Conservation (phyloP, 208 protist species). For the Trypanosoma grayi region DNA sequence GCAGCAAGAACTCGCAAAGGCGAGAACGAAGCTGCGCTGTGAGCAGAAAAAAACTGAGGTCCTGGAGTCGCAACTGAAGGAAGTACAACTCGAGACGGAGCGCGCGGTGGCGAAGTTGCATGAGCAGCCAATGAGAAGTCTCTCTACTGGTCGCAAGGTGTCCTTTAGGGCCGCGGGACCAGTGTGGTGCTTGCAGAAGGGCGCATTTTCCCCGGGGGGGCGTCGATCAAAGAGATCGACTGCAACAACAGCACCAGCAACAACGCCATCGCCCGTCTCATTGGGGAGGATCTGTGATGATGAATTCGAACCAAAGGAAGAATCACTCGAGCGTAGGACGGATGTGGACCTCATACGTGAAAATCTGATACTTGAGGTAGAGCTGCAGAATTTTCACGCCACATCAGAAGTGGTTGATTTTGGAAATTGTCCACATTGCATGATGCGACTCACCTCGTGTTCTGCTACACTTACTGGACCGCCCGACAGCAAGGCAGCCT, state of each 20-base stretch:
- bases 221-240: too few species aligned
- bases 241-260: too few species aligned
- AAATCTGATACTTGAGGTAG: slow-evolving; percentile 1
- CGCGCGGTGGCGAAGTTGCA: slow-evolving; percentile 17
- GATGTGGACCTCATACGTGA: slow-evolving; percentile 3
- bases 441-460: slow-evolving; percentile 42
- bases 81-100: slow-evolving; percentile 23
- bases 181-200: not conserved
- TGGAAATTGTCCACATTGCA: slow-evolving; percentile 71
- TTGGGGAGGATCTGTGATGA: not conserved
- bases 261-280: too few species aligned
- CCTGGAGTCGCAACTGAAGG: slow-evolving; percentile 44
- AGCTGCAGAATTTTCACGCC: not conserved
- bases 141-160: not conserved
- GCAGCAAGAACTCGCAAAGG: slow-evolving; percentile 68
- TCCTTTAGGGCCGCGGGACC: not conserved
- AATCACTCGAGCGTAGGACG: not conserved
- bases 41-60: slow-evolving; percentile 38
- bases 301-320: not conserved
- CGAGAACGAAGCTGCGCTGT: slow-evolving; percentile 39
- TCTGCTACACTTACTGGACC: slow-evolving; percentile 18
- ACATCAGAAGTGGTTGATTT: slow-evolving; percentile 32
- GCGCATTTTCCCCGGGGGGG: not conserved
- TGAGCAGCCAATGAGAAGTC: not conserved
- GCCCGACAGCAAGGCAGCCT: slow-evolving; percentile 48